These are phyloP conservation scores for Fusarium beomiforme DNA, from an alignment of 2,329 filamentous ascomycete species.

Conservation along the genomic window DNA sequence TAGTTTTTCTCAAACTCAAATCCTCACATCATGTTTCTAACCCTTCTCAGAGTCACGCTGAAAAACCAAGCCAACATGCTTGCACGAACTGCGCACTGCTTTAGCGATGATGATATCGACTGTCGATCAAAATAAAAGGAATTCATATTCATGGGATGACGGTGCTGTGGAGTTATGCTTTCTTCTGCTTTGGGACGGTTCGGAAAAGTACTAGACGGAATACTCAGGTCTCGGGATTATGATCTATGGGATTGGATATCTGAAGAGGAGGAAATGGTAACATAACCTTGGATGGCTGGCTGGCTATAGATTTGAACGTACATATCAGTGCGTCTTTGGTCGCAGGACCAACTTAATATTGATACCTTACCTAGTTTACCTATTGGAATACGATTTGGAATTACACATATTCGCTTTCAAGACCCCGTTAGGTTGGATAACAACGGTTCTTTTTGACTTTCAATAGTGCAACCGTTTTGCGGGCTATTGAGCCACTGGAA, in stretches of 20 bases:
- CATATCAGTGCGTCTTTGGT: conserved; percentile 36
- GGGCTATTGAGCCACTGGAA: not conserved
- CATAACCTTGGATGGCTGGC: conserved; percentile 8
- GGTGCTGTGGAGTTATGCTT: conserved; percentile 40
- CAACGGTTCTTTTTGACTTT: conserved; percentile 1
- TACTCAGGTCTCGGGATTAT: conserved; percentile 34
- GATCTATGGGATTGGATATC: conserved; percentile 31
- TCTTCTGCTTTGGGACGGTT: conserved; percentile 38
- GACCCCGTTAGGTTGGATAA: not conserved
- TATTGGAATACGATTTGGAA: conserved; percentile 10
- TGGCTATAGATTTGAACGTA: conserved; percentile 40
- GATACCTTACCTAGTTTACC: conserved; percentile 14
- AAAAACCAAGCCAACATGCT: conserved; percentile 16
- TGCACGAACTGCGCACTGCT: conserved; percentile 34
- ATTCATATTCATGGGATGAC: conserved; percentile 24
- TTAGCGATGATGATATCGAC: conserved; percentile 40
- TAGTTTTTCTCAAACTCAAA: conserved; percentile 6
- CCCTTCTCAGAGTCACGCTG: conserved; percentile 28
- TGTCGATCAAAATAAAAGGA: conserved; percentile 38
- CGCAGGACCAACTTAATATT: conserved; percentile 35
- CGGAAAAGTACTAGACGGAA: conserved; percentile 43
- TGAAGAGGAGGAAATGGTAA: conserved; percentile 36
- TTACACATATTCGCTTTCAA: conserved; percentile 9
- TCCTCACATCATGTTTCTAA: conserved; percentile 12
- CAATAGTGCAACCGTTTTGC: conserved; percentile 20